Evolutionary conservation across 306 rosid species (phyloP), one percentile per base, ranked within the genome.

Genomic region (Potentilla sterilis): DNA sequence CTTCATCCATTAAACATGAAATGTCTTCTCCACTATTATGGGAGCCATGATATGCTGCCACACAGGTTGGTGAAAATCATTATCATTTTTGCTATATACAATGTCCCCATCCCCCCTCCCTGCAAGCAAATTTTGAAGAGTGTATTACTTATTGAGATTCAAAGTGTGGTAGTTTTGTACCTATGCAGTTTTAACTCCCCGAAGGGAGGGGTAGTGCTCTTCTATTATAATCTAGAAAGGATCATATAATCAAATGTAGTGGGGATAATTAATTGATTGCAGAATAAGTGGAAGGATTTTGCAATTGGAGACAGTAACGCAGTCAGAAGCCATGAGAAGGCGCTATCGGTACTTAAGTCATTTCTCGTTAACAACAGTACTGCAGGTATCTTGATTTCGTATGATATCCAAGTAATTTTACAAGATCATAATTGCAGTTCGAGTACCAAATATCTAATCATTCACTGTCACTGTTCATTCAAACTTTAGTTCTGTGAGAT

Each of bases 1-100:
- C 93, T 95, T 81, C 97, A 95, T 90, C 90, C 98, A 13, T 77
- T 95, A 83, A 89, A 90, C 84, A 84, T 89, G 89, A 95, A 90
- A 85, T 92, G 97, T 82, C 91, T 95, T 77, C 86, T 95, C 76
- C 91, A 89, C 61, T 91, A 92, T 81, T 89, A 82, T 80, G 97
- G 93, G 80, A 82, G 91, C 75, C 90, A 89, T 75, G 91, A 88
- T 80, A 84, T 82, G 82, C 93, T 95, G 75, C 98, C 98, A 5
- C 83, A 80, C 83, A 92, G 98, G 98, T 95, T 74, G 79, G 0
- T 41, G 40, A 65, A 71, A 71, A 77, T 66, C 47, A 54, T 51
- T 13, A 46, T 42, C 2, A 15, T 41, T 52, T 38, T 13, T 66
- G 67, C 16, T 12, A 28, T 62, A 59, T 59, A 42, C 9, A 21